phyloP scores from a whole-genome alignment of 345 rosid species.

The Reutealis trisperma region DNA sequence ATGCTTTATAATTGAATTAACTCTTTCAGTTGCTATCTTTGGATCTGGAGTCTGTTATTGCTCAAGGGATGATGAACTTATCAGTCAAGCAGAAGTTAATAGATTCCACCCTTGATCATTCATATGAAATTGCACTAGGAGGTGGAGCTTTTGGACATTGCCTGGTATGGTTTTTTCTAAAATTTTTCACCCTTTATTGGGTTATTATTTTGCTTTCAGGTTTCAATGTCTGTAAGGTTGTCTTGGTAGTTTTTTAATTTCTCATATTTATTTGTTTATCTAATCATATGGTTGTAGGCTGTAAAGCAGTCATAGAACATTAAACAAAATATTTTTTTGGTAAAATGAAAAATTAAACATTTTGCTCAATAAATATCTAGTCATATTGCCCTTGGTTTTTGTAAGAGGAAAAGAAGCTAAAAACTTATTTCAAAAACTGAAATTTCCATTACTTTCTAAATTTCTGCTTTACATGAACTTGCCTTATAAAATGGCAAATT shows the following conservation, averaged over 20 bases:
- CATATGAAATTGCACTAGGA: constrained; percentile 62
- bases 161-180: constrained; percentile 35
- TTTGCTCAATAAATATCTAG: too few relatives aligned
- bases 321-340: too few relatives aligned
- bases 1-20: too few relatives aligned
- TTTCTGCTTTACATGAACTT: too few relatives aligned
- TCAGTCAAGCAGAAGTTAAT: constrained; percentile 52
- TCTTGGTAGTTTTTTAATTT: neutral
- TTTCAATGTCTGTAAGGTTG: neutral
- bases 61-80: constrained; percentile 55
- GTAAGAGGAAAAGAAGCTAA: too few relatives aligned
- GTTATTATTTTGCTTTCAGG: neutral
- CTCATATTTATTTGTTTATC: neutral
- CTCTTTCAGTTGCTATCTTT: constrained; percentile 53
- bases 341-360: too few relatives aligned
- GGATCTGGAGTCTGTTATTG: constrained; percentile 51
- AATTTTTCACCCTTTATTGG: neutral
- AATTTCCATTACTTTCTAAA: too few relatives aligned
- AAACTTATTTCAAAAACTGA: too few relatives aligned
- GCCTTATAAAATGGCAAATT: too few relatives aligned
- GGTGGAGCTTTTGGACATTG: constrained; percentile 63
- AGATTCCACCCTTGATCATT: constrained; percentile 43
- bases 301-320: too few relatives aligned
- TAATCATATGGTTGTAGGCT: too few relatives aligned
- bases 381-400: too few relatives aligned